Conservation (phyloP, 495 filamentous ascomycete genomes). For the Aspergillus asperescens region DNA sequence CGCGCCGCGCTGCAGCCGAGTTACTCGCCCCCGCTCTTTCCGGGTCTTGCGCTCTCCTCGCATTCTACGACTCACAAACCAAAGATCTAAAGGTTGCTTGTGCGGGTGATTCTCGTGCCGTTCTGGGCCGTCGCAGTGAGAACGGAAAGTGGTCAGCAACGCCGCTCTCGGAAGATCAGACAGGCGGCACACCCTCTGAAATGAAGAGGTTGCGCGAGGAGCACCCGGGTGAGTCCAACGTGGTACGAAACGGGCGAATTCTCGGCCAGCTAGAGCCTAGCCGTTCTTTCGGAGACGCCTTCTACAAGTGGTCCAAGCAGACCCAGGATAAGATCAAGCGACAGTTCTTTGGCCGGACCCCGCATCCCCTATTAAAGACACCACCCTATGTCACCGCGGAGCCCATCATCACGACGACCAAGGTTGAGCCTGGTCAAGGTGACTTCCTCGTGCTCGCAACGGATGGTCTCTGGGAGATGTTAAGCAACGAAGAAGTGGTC, state of each 20-base stretch:
- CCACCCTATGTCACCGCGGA: constrained; percentile 98
- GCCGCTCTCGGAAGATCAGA: constrained; percentile 85
- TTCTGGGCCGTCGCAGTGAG: constrained; percentile 71
- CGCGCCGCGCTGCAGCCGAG: constrained; percentile 81
- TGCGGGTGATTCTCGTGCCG: constrained; percentile 89
- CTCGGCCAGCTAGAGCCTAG: constrained; percentile 88
- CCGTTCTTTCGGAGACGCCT: constrained; percentile 90
- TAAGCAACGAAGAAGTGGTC: constrained; percentile 97
- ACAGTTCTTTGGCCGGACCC: constrained; percentile 78
- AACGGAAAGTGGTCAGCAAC: constrained; percentile 93
- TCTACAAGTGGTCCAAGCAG: constrained; percentile 91
- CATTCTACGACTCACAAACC: constrained; percentile 85
- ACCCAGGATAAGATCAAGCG: constrained; percentile 72
- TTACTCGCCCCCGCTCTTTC: constrained; percentile 88
- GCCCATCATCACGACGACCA: constrained; percentile 90
- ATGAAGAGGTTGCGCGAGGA: constrained; percentile 71
- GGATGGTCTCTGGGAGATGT: constrained; percentile 98
- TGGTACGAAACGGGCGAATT: constrained; percentile 81
- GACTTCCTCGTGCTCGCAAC: constrained; percentile 97
- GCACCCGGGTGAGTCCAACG: constrained; percentile 82
- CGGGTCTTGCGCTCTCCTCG: constrained; percentile 91
- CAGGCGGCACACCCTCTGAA: constrained; percentile 78
- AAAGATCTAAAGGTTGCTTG: constrained; percentile 86
- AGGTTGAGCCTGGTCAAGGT: constrained; percentile 81
- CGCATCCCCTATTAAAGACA: constrained; percentile 68